Base-by-base conservation (phyloP, 2,329 filamentous ascomycete species). In the Talaromyces marneffei region DNA sequence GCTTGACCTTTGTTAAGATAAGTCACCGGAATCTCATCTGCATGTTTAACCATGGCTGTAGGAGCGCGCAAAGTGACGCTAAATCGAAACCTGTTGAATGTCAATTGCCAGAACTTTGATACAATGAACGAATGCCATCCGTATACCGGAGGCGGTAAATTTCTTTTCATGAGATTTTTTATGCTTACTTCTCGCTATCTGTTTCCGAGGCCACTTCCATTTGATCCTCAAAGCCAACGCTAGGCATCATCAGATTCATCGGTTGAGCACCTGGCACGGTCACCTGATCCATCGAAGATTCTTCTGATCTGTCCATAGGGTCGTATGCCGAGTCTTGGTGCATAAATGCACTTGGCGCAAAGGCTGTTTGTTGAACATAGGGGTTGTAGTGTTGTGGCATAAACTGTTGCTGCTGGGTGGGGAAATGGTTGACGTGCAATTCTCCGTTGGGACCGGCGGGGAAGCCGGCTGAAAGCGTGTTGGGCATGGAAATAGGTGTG, bases 1-100 rank as follows among this genome's bases (percentile, higher is more conserved):
- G 92, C 91, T 73, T 97, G 93, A 25, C 93, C 92, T 76, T 97
- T 97, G 79, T 99, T 99, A 18, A 99, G 83, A 72, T 99, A 99
- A 0, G 93, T 97, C n/a, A 97, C 86, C 0, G 94, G 94, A 25
- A 97, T 95, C 73, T 97, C 93, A 63, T 95, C 89, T 1, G 86
- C 77, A 64, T 92, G 87, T 74, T 90, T 95, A 25, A 74, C 88
- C 94, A 97, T 99, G 7, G 94, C 94, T 0, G 94, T 99, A 2
- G 93, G 92, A 1, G 94, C 93, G 73, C 96, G 95, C 50, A 99
- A 78, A 0, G 91, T 94, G 56, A 91, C 88, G 72, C 94, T 90
- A 71, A 91, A 97, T 42, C 94, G 90, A 71, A 97, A 97, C 64
- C 85, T 87, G 65, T 18, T 8, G 14, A 14, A 39, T 25, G 57